These are phyloP conservation scores for Dichomitus squalens DNA, from an alignment of 1,284 basidiomycete genomes.

Conservation along the genomic window DNA sequence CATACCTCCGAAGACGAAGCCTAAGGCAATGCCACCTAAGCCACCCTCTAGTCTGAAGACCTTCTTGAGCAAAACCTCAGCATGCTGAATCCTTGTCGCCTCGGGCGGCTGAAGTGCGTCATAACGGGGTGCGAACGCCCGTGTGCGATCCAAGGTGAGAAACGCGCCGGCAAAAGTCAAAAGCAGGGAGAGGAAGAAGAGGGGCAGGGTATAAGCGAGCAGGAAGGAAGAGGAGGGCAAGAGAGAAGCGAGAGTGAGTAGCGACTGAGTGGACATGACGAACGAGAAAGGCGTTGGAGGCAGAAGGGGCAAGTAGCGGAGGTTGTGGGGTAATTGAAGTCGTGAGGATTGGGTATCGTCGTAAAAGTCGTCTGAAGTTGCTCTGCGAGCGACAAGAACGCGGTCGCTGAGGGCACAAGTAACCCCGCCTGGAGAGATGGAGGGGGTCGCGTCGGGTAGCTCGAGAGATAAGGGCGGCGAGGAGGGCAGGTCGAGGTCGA, in stretches of 20 bases:
- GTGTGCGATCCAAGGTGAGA: constrained; percentile 66
- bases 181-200: constrained; percentile 52
- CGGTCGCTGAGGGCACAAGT: not conserved
- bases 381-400: not conserved
- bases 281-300: constrained; percentile 5
- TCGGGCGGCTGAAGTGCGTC: constrained; percentile 33
- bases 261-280: constrained; percentile 17
- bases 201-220: constrained; percentile 57
- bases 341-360: constrained; percentile 11
- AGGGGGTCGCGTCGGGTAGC: not conserved
- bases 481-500: not conserved
- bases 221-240: constrained; percentile 28
- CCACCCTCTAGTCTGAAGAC: constrained; percentile 57
- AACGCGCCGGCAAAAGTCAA: constrained; percentile 67
- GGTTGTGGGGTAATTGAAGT: not conserved
- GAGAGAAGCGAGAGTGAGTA: constrained; percentile 26
- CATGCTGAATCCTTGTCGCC: constrained; percentile 31
- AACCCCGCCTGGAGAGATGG: too few species aligned
- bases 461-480: not conserved
- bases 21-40: constrained; percentile 58
- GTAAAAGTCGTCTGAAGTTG: constrained; percentile 1
- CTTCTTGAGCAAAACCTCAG: constrained; percentile 30
- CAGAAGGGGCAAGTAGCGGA: not conserved
- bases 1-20: constrained; percentile 63
- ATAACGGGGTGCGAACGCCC: constrained; percentile 53